phyloP scores from a whole-genome alignment of 2,329 filamentous ascomycete species.

The Bipolaris victoriae region DNA sequence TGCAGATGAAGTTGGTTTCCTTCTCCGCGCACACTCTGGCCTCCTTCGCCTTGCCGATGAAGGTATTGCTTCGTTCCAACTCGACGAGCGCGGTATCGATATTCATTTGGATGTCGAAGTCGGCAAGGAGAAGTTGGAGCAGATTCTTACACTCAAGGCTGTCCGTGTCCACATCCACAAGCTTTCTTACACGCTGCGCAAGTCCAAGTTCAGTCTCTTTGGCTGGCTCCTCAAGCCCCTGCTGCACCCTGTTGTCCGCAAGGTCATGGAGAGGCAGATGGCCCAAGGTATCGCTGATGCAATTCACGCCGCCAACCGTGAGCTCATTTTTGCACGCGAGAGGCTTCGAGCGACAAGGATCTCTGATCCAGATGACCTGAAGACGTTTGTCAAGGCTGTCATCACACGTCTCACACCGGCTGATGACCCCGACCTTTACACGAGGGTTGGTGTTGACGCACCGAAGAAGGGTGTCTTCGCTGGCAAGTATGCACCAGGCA shows the following conservation, averaged over 20 bases:
- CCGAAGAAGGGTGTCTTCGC: slow-evolving; percentile 72
- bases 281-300: slow-evolving; percentile 72
- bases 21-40: slow-evolving; percentile 79
- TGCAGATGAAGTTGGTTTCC: slow-evolving; percentile 88
- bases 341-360: slow-evolving; percentile 84
- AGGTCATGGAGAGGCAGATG: slow-evolving; percentile 79
- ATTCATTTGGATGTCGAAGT: slow-evolving; percentile 85
- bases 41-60: slow-evolving; percentile 77
- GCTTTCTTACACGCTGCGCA: slow-evolving; percentile 76
- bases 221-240: slow-evolving; percentile 86
- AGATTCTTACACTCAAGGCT: slow-evolving; percentile 76
- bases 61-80: slow-evolving; percentile 82
- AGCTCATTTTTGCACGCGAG: slow-evolving; percentile 85
- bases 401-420: slow-evolving; percentile 74
- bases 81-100: slow-evolving; percentile 88
- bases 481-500: slow-evolving; percentile 86
- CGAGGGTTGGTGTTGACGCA: slow-evolving; percentile 71
- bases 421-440: slow-evolving; percentile 77
- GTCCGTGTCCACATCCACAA: slow-evolving; percentile 87
- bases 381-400: slow-evolving; percentile 83
- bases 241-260: slow-evolving; percentile 78
- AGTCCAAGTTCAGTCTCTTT: slow-evolving; percentile 77
- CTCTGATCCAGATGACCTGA: slow-evolving; percentile 76
- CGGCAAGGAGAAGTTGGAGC: slow-evolving; percentile 75
- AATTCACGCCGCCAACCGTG: slow-evolving; percentile 77